Evolutionary conservation across 345 rosid species (phyloP).

Genomic region (Turnera subulata): DNA sequence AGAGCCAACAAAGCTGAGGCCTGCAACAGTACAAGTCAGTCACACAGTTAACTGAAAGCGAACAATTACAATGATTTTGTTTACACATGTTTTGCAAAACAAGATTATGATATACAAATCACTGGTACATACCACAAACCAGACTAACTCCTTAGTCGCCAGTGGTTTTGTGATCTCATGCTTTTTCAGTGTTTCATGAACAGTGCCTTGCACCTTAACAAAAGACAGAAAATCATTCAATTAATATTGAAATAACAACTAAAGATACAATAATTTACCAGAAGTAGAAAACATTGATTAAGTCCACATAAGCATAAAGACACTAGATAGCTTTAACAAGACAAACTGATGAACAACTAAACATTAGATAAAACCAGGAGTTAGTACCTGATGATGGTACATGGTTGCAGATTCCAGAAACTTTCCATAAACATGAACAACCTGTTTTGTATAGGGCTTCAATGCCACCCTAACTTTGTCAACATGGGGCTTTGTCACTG

Average conservation of each 20-base stretch:
- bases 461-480: conserved; percentile 54
- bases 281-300: too few relatives aligned
- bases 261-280: too few relatives aligned
- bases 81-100: background rate
- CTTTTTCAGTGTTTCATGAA: conserved; percentile 57
- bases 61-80: background rate
- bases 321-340: too few relatives aligned
- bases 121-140: conserved; percentile 71
- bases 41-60: background rate
- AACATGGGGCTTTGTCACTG: conserved; percentile 79
- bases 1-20: conserved; percentile 82
- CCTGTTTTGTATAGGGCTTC: conserved; percentile 76
- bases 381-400: conserved; percentile 77
- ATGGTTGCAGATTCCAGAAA: conserved; percentile 80
- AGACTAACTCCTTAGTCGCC: conserved; percentile 85
- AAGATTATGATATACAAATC: background rate
- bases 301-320: too few relatives aligned
- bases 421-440: conserved; percentile 53
- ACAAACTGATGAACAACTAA: too few relatives aligned
- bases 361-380: too few relatives aligned
- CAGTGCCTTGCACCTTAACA: conserved; percentile 60
- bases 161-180: conserved; percentile 76
- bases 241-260: too few relatives aligned
- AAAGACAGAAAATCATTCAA: background rate
- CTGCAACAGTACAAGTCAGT: conserved; percentile 34